These are phyloP conservation scores for Zygosaccharomyces sapae DNA, from an alignment of 1,139 yeast genomes.

Conservation along the genomic window DNA sequence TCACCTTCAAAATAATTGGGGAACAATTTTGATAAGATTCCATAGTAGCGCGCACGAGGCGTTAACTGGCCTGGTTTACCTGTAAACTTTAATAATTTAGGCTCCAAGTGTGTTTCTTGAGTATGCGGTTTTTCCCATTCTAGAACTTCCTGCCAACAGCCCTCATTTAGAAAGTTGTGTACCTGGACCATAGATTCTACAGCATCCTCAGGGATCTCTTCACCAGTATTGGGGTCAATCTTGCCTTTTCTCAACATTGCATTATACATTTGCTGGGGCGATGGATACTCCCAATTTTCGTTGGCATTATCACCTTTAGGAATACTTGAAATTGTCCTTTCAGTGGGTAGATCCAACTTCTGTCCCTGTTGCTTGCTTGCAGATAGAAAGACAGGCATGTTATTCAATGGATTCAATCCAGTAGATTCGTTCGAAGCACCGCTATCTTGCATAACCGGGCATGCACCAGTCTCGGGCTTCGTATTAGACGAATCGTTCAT, in stretches of 20 bases:
- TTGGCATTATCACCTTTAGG: slow-evolving; percentile 76
- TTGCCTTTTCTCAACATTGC: slow-evolving; percentile 96
- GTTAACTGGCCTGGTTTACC: slow-evolving; percentile 86
- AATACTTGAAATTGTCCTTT: slow-evolving; percentile 76
- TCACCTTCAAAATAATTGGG: slow-evolving; percentile 70
- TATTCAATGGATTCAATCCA: slow-evolving; percentile 65
- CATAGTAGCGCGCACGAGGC: slow-evolving; percentile 79
- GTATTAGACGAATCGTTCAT: slow-evolving; percentile 34
- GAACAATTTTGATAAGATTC: slow-evolving; percentile 61
- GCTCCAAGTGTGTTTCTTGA: slow-evolving; percentile 50
- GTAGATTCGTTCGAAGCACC: slow-evolving; percentile 24
- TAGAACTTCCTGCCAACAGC: slow-evolving; percentile 93
- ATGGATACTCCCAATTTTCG: slow-evolving; percentile 91
- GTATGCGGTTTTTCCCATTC: slow-evolving; percentile 79
- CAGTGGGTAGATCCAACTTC: slow-evolving; percentile 68
- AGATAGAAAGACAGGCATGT: slow-evolving; percentile 77
- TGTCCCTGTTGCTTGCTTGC: slow-evolving; percentile 77
- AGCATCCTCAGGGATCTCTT: slow-evolving; percentile 86
- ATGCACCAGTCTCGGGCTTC: slow-evolving; percentile 17
- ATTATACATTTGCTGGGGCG: slow-evolving; percentile 97
- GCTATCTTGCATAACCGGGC: slow-evolving; percentile 25
- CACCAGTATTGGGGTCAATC: slow-evolving; percentile 39
- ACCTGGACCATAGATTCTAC: slow-evolving; percentile 97
- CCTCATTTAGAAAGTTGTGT: slow-evolving; percentile 93
- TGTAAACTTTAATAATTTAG: slow-evolving; percentile 78